Evolutionary conservation across 352 stramenopile species (phyloP), one percentile per base, ranked within the genome.

Genomic region (Pythium dissotocum): DNA sequence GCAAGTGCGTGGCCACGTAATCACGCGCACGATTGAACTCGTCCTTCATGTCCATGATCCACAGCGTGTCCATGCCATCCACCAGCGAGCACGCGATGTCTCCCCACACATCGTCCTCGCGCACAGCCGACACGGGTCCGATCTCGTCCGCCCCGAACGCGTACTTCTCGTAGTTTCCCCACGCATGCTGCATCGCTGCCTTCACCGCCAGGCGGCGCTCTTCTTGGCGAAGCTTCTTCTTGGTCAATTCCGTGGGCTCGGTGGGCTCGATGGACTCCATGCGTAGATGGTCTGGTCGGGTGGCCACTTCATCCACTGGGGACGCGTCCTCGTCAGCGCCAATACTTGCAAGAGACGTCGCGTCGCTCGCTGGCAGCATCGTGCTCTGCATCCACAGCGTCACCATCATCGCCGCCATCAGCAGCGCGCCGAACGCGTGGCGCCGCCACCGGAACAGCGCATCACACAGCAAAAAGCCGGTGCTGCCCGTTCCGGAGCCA

Each of bases 101-200:
- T 10, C 95, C 95, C 91, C 93, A 98, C 12, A 92, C 85, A 30
- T 97, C 84, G 56, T 96, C 78, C 16, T 70, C 71, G 38, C 87
- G 83, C 36, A 38, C 63, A 35, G 83, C 81, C 24, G 78, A 84
- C 51, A 91, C 72, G 0, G 97, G 97, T 40, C 87, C 82, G 26
- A 99, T 69, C 79, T 99, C 97, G 77, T 99, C 98, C 16, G 76
- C 89, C 16, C 97, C 97, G 77, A 97, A 99, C 58, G 97, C 97
- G 73, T 97, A 78, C 52, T 91, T 75, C 73, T 97, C 89, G 76
- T 99, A 99, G 59, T 83, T 92, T 1, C 70, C 70, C 97, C 84
- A 94, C 26, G 82, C 83, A 30, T 91, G 90, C 48, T 82, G 77
- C 86, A 94, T 94, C 35, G 86, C 86, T 35, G 75, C 65, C 24